Evolutionary conservation across 148 eudicot genomes (phyloP), one percentile per base, ranked within the genome.

Genomic region (Mesembryanthemum crystallinum): DNA sequence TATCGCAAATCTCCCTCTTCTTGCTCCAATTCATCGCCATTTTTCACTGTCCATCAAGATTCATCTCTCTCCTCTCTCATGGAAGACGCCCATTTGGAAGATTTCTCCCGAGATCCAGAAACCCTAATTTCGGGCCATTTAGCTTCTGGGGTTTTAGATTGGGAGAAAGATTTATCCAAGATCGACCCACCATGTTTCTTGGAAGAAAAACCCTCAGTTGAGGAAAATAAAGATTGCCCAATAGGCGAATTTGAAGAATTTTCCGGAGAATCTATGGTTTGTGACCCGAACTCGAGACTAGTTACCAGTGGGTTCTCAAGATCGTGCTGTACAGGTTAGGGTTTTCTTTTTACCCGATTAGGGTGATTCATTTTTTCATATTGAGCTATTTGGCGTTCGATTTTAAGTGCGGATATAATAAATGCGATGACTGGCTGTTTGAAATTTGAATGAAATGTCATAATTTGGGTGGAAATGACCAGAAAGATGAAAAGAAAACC

Each of bases 221-320:
- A 79, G 9, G 69, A 78, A 72, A 25, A 42, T 45, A 65, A 74
- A 55, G 82, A 78, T 71, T 67, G 30, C 8, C 64, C 79, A 29
- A 87, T 87, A 88, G 88, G 78, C 0, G 92, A 86, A 74, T 87
- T 74, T 49, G 86, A 83, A 45, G 89, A 89, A 39, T 78, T 78
- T 35, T 25, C 55, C 13, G 78, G 72, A 11, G 92, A 88, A 79
- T 80, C 67, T 0, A 85, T 89, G 92, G 82, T 93, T 62, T 93
- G 98, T 58, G 82, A 89, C 77, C 72, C 88, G 1, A 79, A 78
- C 72, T 81, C 98, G 7, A 84, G 78, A 69, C 65, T 93, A 32
- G 74, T 93, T 30, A 79, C 82, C 15, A 73, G 27, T 76, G 98
- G 96, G 59, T 85, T 91, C 57, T 72, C 84, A 51, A 84, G 69